phyloP scores from a whole-genome alignment of 371 early-diverging fungal genomes.

The Circinella minor region DNA sequence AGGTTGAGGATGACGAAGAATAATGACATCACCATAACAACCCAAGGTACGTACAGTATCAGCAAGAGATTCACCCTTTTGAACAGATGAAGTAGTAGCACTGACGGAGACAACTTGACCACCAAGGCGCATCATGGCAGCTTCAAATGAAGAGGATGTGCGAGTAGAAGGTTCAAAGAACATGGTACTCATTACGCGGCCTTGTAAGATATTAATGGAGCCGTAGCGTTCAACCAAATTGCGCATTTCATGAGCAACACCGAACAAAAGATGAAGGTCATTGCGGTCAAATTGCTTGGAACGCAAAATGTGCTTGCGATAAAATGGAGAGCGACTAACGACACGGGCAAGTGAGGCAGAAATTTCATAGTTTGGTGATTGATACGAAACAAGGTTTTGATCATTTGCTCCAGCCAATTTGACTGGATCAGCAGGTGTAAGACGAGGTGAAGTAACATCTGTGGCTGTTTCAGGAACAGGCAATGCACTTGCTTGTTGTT shows the following conservation, averaged over 20 bases:
- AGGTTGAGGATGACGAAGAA: conserved; percentile 93
- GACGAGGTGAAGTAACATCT: conserved; percentile 21
- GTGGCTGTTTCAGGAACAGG: conserved; percentile 18
- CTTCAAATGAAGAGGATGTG: conserved; percentile 91
- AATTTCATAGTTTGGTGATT: conserved; percentile 47
- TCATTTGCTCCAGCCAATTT: conserved; percentile 43
- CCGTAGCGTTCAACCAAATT: conserved; percentile 90
- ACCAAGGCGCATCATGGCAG: conserved; percentile 95
- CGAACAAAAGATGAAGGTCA: conserved; percentile 93
- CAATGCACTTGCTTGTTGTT: conserved; percentile 13
- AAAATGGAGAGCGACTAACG: conserved; percentile 87
- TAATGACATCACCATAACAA: conserved; percentile 90
- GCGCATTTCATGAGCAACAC: conserved; percentile 97
- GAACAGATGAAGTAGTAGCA: conserved; percentile 83
- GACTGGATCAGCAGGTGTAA: conserved; percentile 27
- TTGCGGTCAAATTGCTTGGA: conserved; percentile 90
- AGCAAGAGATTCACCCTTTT: conserved; percentile 94
- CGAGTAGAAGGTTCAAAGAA: conserved; percentile 98
- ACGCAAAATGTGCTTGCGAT: conserved; percentile 87
- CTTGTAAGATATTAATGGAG: conserved; percentile 79
- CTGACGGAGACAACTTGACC: conserved; percentile 89
- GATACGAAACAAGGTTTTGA: conserved; percentile 41
- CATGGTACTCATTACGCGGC: conserved; percentile 91
- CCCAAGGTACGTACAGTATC: conserved; percentile 95
- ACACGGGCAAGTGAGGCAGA: conserved; percentile 70